phyloP scores from a whole-genome alignment of 2,329 filamentous ascomycete species.

The Penicillium occitanis region DNA sequence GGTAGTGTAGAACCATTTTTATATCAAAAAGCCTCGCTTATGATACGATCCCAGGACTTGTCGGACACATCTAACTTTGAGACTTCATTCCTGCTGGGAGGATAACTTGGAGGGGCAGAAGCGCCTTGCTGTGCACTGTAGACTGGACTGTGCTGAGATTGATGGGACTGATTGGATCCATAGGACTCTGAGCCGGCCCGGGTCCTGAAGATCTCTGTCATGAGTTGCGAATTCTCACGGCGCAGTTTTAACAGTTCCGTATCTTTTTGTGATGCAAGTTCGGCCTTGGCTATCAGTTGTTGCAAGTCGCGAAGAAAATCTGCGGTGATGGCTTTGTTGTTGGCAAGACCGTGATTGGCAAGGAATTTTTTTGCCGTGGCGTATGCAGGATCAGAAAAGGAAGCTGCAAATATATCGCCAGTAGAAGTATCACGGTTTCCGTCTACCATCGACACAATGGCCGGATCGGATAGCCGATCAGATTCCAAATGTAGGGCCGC shows the following conservation, averaged over 20 bases:
- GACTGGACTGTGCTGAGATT: neutral
- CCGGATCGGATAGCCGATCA: neutral
- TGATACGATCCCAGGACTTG: conserved; percentile 23
- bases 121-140: conserved; percentile 11
- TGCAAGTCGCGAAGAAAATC: conserved; percentile 28
- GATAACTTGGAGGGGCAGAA: neutral
- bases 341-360: conserved; percentile 22
- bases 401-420: neutral
- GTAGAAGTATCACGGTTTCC: neutral
- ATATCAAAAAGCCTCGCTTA: conserved; percentile 20
- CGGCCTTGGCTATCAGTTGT: conserved; percentile 27
- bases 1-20: neutral
- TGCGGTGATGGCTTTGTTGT: conserved; percentile 20
- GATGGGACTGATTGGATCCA: conserved; percentile 18
- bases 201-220: conserved; percentile 27
- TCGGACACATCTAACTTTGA: conserved; percentile 15
- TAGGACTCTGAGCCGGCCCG: neutral
- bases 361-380: conserved; percentile 18
- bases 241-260: conserved; percentile 25
- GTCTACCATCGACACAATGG: neutral
- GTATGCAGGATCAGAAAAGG: neutral
- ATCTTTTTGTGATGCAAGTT: conserved; percentile 25
- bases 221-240: conserved; percentile 28
- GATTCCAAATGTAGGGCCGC: neutral
- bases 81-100: neutral